Conservation (phyloP, 768 basidiomycete species). For the Agrocybe pediades region DNA sequence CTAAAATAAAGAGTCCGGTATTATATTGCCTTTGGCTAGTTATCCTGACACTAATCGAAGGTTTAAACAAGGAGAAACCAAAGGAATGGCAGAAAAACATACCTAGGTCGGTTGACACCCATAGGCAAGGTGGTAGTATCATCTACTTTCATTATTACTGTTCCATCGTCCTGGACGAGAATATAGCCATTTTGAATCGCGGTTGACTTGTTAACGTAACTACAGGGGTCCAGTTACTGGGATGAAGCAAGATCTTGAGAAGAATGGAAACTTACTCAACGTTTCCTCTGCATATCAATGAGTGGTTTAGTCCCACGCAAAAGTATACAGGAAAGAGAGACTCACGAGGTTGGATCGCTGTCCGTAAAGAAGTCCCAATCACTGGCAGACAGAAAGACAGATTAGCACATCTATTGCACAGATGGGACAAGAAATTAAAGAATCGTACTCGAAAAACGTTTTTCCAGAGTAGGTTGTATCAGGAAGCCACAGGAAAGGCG, state of each 20-base stretch:
- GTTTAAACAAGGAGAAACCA: not conserved
- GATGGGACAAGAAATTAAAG: not conserved
- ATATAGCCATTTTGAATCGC: slow-evolving; percentile 59
- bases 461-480: slow-evolving; percentile 65
- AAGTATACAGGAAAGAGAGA: slow-evolving; percentile 11
- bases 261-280: slow-evolving; percentile 57
- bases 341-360: slow-evolving; percentile 69
- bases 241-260: not conserved
- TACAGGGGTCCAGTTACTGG: slow-evolving; percentile 2
- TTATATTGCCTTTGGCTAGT: slow-evolving; percentile 65
- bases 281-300: slow-evolving; percentile 50
- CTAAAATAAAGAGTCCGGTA: slow-evolving; percentile 86
- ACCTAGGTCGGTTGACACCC: slow-evolving; percentile 69
- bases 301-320: slow-evolving; percentile 5
- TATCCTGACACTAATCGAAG: slow-evolving; percentile 70
- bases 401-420: no score
- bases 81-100: not conserved
- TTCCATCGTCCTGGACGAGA: slow-evolving; percentile 58
- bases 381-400: slow-evolving; percentile 29
- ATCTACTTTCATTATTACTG: slow-evolving; percentile 81
- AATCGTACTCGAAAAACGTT: slow-evolving; percentile 68
- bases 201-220: slow-evolving; percentile 57
- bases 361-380: slow-evolving; percentile 61
- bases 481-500: slow-evolving; percentile 65
- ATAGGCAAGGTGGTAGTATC: slow-evolving; percentile 56